Base-by-base conservation (phyloP, 306 rosid species). In the Mucuna pruriens region DNA sequence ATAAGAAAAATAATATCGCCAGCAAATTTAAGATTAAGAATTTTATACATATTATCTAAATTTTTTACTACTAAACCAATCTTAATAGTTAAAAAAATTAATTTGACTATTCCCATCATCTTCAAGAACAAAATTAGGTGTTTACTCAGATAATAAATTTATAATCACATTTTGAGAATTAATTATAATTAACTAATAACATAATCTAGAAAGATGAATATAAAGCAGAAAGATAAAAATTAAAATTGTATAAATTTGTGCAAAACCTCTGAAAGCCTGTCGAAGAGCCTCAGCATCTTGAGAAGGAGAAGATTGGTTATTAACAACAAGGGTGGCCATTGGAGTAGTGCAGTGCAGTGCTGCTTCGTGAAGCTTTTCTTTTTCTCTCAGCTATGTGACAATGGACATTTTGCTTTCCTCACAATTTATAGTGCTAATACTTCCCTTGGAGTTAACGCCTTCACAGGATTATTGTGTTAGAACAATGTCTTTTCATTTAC, bases 251-350 rank as follows among this genome's bases (percentile, higher is more conserved):
- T 0, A 54, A 77, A 26, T 36, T 40, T 19, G 1, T 58, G 29
- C 22, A 1, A 7, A 65, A 92, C 95, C 93, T 90, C 86, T 76
- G 84, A 87, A 89, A 31, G 97, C 90, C 64, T 86, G 81, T 49
- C 17, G 31, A 7, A 92, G 95, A 80, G 89, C 89, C 68, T 92
- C 90, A 54, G 95, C 94, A 71, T 92, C 97, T 79, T 90, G 83
- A 57, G 52, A 62, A 19, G 90, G 70, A 82, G 89, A 79, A 54
- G 55, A 44, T 31, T 89, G 86, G 34, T 31, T 23, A 20, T 87
- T 76, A 80, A 55, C 73, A 82, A 83, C 20, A 71, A 88, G 54
- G 62, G 92, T 78, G 0, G 95, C 94, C 94, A 92, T 92, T 77
- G 77, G 2, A 38, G 10, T 9, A 54, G 4, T 54, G 17, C 3